Evolutionary conservation across 305 asterid genomes (phyloP).

Genomic region (Petunia hybrid): DNA sequence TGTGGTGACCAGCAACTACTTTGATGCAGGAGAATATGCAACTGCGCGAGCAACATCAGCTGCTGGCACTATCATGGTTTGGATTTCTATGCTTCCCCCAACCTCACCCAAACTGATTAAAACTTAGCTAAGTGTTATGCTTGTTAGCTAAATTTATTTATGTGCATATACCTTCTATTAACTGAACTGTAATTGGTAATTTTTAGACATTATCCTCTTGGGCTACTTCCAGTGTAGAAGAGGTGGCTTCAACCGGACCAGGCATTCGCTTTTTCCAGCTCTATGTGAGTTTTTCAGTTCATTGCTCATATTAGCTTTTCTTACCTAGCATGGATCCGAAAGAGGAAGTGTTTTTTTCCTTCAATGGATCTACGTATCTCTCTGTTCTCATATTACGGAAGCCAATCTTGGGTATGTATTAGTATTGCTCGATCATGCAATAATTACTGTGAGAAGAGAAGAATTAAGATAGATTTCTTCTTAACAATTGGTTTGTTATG

Average conservation of each 20-base stretch:
- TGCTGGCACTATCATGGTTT: conserved; percentile 88
- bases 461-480: neutral
- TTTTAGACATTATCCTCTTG: conserved; percentile 79
- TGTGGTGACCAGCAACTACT: neutral
- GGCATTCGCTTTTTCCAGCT: conserved; percentile 90
- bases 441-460: neutral
- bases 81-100: conserved; percentile 30
- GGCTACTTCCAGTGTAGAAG: conserved; percentile 81
- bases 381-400: conserved; percentile 5
- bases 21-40: conserved; percentile 78
- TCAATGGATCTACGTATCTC: neutral
- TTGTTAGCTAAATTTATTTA: neutral
- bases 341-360: neutral
- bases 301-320: conserved; percentile 8
- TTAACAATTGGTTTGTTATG: neutral
- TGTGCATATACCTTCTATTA: conserved; percentile 14
- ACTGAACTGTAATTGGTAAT: conserved; percentile 30
- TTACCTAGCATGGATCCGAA: conserved; percentile 3
- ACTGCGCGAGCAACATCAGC: conserved; percentile 81
- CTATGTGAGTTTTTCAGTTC: conserved; percentile 58
- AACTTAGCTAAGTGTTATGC: neutral
- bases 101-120: neutral
- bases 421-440: conserved; percentile 6
- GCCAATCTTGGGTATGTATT: neutral
- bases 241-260: conserved; percentile 86